A percentile compares a stretch with the other conserved stretches of the same genome.
These are phyloP conservation scores for Didymella pinodella DNA, from an alignment of 2,329 filamentous ascomycete species.

Conservation along the genomic window DNA sequence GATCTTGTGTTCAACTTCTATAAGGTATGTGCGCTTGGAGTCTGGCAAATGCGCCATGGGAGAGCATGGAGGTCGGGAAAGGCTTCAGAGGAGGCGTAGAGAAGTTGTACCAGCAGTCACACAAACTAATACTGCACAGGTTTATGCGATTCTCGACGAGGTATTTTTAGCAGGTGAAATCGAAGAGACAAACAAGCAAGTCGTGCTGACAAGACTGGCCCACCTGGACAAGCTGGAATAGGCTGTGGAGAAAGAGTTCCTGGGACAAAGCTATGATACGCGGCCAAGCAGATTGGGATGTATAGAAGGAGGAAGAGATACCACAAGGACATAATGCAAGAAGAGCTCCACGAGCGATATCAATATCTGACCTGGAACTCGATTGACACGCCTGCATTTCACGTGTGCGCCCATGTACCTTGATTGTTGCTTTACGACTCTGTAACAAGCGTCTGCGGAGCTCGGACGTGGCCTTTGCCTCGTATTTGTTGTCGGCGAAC, in stretches of 20 bases:
- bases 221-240: constrained; percentile 96
- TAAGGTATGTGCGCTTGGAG: constrained; percentile 59
- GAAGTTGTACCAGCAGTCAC: not conserved
- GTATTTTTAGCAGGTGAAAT: constrained; percentile 98
- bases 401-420: constrained; percentile 24
- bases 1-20: constrained; percentile 82
- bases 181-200: constrained; percentile 98
- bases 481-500: too few species aligned
- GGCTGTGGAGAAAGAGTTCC: not conserved
- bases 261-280: not conserved
- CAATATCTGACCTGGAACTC: constrained; percentile 9
- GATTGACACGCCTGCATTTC: constrained; percentile 23
- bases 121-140: constrained; percentile 55
- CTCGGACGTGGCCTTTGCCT: too few species aligned
- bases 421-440: not conserved
- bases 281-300: not conserved
- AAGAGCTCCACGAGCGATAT: not conserved
- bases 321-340: not conserved
- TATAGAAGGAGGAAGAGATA: not conserved
- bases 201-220: constrained; percentile 90
- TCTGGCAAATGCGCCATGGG: not conserved
- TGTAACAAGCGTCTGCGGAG: not conserved
- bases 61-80: not conserved
- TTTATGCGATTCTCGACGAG: constrained; percentile 98
- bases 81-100: not conserved